Base-by-base conservation (phyloP, 345 rosid species). In the Linum lewisii region DNA sequence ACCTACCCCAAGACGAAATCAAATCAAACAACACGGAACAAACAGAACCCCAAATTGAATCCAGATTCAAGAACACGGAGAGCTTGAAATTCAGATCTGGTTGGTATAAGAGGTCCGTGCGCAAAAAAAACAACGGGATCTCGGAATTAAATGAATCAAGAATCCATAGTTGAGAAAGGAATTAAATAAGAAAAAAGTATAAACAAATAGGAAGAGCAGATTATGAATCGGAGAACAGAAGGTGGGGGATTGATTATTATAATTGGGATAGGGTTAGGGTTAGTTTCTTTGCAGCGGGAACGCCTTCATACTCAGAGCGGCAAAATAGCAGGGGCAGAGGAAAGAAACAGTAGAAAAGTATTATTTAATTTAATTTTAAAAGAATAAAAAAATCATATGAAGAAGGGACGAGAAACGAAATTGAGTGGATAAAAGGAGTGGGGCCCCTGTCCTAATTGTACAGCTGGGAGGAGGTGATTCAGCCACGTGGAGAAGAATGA, bases 331-430 rank as follows among this genome's bases (percentile, higher is more conserved):
- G 76, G 73, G 74, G 54, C 59, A 23, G 56, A 63, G 61, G 59
- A 58, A 25, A 57, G 64, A 57, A 29, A 63, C 47, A 16, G 50
- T 62, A 49, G 24, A 20, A 55, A 19, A 25, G 25, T 60, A 37
- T 10, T 14, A 9, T 23, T 7, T 37, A 34, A 23, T 9, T 63
- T 13, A 10, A 10, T 45, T 34, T 59, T 37, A 34, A 2, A 21
- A 2, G 0, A 38, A 54, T 21, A 36, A 4, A 8, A 20, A 69
- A 60, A 38, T 25, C 14, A 54, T 21, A 2, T 24, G 53, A 24
- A 76, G 81, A 81, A 81, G 77, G 62, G 70, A 63, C 81, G 62
- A 69, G 81, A 81, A 63, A 66, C 69, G 81, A 81, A 63, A 66
- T 70, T 74, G 71, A 75, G 77, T 77, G 69, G 73, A 66, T 59